Base-by-base conservation (phyloP, 345 rosid genomes). In the Boechera stricta region DNA sequence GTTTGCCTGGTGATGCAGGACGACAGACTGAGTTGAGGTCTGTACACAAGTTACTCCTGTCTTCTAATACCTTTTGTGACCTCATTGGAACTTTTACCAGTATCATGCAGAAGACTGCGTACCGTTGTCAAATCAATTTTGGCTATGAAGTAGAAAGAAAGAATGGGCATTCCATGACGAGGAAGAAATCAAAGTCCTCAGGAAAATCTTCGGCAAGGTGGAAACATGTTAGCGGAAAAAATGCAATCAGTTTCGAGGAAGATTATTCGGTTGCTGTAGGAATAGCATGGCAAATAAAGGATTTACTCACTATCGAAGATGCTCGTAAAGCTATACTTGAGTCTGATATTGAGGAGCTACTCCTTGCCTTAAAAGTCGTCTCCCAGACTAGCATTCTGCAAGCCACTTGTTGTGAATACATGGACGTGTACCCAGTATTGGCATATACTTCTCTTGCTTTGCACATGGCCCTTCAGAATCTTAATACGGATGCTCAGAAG, bases 251-350 rank as follows among this genome's bases (percentile, higher is more conserved):
- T 84, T 86, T 92, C 58, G 81, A 86, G 78, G 86, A 87, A 49
- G 96, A 88, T 82, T 95, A 89, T 79, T 79, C 58, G 57, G 77
- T 82, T 76, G 84, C 94, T 78, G 85, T 86, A 54, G 99, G 97
- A 74, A 80, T 90, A 83, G 87, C 98, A 38, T 95, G 98, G 97
- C 98, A 95, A 67, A 80, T 95, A 81, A 91, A 87, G 81, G 94
- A 89, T 65, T 69, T 95, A 54, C 89, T 95, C 72, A 65, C 31
- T 55, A 77, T 51, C 2, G 91, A 87, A 81, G 87, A 86, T 48
- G 52, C 81, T 45, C 80, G 82, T 81, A 85, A 82, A 67, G 94
- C 87, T 32, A 26, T 88, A 44, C 66, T 92, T 52, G 81, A 71
- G 41, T 91, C 93, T 83, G 86, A 81, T 60, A 63, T 69, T 83